Percentiles rank a stretch among this genome's conserved stretches.
These are phyloP conservation scores for Brassica incana DNA, from an alignment of 345 rosid species.

Conservation along the genomic window DNA sequence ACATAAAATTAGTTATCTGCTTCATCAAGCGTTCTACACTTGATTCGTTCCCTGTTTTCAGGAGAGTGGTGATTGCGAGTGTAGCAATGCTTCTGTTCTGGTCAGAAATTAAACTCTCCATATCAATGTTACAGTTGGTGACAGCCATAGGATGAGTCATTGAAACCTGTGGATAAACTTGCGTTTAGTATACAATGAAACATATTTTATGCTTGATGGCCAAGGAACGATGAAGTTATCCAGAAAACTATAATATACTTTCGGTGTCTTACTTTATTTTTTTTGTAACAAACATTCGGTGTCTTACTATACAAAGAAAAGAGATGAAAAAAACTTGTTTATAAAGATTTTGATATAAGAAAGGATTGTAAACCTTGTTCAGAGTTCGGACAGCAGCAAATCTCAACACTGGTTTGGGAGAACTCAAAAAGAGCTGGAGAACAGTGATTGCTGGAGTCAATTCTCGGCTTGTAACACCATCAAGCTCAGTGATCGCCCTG, in stretches of 20 bases:
- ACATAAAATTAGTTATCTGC: constrained; percentile 97
- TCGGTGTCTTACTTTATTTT: no score
- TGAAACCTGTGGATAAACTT: constrained; percentile 67
- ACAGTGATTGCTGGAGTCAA: constrained; percentile 97
- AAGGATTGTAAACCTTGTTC: constrained; percentile 62
- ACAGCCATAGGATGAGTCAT: constrained; percentile 99
- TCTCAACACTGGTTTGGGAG: constrained; percentile 94
- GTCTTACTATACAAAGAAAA: neutral
- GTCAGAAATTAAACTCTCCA: constrained; percentile 97
- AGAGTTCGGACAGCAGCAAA: constrained; percentile 98
- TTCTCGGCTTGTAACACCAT: constrained; percentile 89
- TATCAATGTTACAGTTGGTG: constrained; percentile 97
- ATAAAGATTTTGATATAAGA: constrained; percentile 9
- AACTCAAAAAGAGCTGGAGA: constrained; percentile 94
- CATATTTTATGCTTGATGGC: neutral
- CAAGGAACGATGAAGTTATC: neutral
- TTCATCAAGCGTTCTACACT: constrained; percentile 98
- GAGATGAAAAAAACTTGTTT: neutral
- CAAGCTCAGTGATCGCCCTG: constrained; percentile 97
- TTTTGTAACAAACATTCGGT: neutral
- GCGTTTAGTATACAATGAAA: constrained; percentile 21
- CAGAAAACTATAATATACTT: neutral
- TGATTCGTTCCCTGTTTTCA: constrained; percentile 98
- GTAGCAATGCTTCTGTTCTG: constrained; percentile 99
- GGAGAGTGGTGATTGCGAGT: constrained; percentile 94